phyloP scores from a whole-genome alignment of 176 grass and related monocot species.

The Eleusine coracana region DNA sequence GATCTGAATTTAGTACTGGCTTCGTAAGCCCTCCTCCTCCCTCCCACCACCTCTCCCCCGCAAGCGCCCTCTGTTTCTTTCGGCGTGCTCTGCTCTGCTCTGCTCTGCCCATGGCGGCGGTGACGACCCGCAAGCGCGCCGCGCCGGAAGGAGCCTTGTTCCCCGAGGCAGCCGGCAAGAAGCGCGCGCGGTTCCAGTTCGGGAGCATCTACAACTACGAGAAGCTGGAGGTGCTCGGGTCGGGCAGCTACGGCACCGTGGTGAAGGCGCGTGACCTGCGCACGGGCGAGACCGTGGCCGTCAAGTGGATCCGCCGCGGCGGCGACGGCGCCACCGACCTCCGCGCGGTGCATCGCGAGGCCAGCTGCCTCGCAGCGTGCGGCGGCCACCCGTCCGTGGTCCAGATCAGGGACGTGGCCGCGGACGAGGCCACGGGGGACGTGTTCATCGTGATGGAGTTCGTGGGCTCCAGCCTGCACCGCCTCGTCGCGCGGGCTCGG shows the following conservation, averaged over 20 bases:
- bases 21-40: neutral
- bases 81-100: neutral
- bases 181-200: neutral
- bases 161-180: neutral
- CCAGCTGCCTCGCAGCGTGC: neutral
- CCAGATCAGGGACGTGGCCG: conserved; percentile 16
- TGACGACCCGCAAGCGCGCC: neutral
- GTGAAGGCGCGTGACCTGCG: neutral
- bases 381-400: conserved; percentile 18
- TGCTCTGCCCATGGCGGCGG: conserved; percentile 1
- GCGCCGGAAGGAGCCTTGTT: neutral
- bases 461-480: neutral
- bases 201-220: conserved; percentile 25
- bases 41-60: neutral
- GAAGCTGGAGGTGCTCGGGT: neutral
- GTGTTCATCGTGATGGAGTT: conserved; percentile 33
- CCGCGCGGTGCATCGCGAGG: conserved; percentile 1
- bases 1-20: neutral
- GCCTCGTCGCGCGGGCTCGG: neutral
- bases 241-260: conserved; percentile 5
- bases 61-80: neutral
- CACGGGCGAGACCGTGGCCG: conserved; percentile 15
- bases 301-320: conserved; percentile 1
- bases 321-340: neutral
- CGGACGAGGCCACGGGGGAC: neutral